Base-by-base conservation (phyloP, 148 eudicot species). In the Chenopodium suecicum region DNA sequence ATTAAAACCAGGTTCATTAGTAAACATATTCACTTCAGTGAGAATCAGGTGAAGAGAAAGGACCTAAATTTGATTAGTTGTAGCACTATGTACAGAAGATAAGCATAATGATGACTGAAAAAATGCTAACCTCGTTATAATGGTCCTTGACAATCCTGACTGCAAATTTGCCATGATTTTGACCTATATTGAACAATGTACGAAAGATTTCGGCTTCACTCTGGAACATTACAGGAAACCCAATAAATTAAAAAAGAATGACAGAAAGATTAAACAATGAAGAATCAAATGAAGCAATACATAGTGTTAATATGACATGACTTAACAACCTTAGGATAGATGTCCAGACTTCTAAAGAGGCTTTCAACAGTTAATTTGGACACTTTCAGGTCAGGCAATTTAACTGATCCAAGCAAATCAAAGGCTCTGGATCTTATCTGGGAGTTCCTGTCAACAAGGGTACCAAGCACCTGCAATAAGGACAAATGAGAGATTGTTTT, bases 121-220 rank as follows among this genome's bases (percentile, higher is more conserved):
- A 9, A 27, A 62, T 73, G 68, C 87, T 84, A 81, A 93, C 98
- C 94, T 90, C 91, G 73, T 82, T 78, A 71, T 84, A 79, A 64
- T 81, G 85, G 70, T 88, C 90, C 64, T 84, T 78, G 46, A 88
- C 63, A 34, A 87, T 73, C 56, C 86, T 85, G 79, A 82, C 89
- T 76, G 90, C 91, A 90, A 82, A 88, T 50, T 80, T 81, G n/a
- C 90, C 94, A 88, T 93, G 92, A 80, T 65, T 79, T 80, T 85
- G 94, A 71, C 94, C 97, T 73, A 91, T 77, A 78, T 73, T 79
- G 78, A 88, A 89, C 47, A 93, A 71, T 79, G 86, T 86, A 70
- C 81, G 80, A 74, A 91, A 89, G 77, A 88, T 65, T 82, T 89
- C 88, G 70, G 85, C 93, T 90, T 95, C 97, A 86, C 89, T 93